Percentiles rank a stretch among this genome's conserved stretches.
Evolutionary conservation across 2,329 filamentous ascomycete genomes (phyloP).

Genomic region (Aspergillus flavus): DNA sequence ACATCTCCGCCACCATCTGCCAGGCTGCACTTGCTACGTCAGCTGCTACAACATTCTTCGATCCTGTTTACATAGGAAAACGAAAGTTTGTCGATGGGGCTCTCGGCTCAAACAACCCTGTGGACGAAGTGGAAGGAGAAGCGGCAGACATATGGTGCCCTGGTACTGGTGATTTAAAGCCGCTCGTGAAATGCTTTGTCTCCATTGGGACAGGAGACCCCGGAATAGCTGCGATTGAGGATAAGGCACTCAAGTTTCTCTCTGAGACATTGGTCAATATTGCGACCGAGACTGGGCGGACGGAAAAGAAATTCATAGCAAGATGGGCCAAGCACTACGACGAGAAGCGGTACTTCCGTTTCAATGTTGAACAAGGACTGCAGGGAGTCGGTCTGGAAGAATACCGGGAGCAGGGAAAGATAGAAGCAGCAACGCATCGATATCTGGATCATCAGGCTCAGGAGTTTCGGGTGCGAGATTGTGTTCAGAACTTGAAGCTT

Average conservation of each 20-base stretch:
- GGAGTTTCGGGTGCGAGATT: background rate
- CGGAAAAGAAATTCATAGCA: background rate
- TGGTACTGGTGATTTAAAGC: background rate
- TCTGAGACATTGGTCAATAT: background rate
- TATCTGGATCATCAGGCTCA: background rate
- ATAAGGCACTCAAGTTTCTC: background rate
- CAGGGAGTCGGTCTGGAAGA: background rate
- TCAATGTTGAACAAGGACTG: background rate
- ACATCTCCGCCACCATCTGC: constrained; percentile 30
- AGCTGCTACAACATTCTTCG: constrained; percentile 45
- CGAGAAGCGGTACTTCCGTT: background rate
- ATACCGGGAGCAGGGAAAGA: background rate
- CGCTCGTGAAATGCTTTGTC: background rate
- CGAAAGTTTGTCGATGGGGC: constrained; percentile 48
- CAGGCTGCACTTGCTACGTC: constrained; percentile 49
- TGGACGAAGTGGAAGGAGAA: background rate
- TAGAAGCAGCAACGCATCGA: background rate
- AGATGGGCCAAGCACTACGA: background rate
- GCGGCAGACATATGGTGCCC: background rate
- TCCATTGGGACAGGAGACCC: background rate
- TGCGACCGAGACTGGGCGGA: background rate
- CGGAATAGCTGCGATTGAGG: background rate
- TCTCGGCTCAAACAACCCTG: constrained; percentile 48
- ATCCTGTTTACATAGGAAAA: constrained; percentile 38
- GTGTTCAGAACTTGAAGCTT: background rate